Evolutionary conservation across 148 eudicot species (phyloP), one percentile per base, ranked within the genome.

Genomic region (Limonium bicolor): DNA sequence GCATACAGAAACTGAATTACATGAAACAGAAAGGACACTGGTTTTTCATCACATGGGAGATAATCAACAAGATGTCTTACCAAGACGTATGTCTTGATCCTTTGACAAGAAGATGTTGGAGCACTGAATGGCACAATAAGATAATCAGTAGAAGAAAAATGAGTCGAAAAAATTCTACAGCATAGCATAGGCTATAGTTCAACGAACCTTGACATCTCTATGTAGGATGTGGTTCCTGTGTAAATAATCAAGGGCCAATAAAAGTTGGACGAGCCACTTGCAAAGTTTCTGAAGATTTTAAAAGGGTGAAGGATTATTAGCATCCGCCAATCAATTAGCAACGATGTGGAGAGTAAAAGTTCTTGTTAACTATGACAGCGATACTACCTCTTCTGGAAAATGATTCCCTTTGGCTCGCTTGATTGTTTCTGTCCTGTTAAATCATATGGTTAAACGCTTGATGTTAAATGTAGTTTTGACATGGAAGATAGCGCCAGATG

Each of bases 261-360:
- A 69, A 48, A 90, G 76, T 59, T 90, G 95, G 52, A 85, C 95
- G 60, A 90, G 94, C 99, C 99, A 90, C 60, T 63, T 80, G 45
- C 95, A 90, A 7, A 90, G 77, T 56, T 70, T 90, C 99, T 90
- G 68, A 42, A 59, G 9, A 64, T 4, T 51, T 46, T 40, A 36
- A 23, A 56, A 55, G 35, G 34, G 50, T 21, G 21, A 42, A 35
- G 24, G n/a, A n/a, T n/a, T n/a, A n/a, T 44, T 28, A 46, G 35
- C 23, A 18, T 10, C 18, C 20, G 29, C 20, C 14, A 46, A 16
- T 28, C n/a, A n/a, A n/a, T n/a, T n/a, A n/a, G n/a, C n/a, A n/a
- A n/a, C n/a, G n/a, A 51, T 13, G 16, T 25, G 36, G 22, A 5
- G 10, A 39, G 33, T 15, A 22, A 10, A 15, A 16, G 20, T 20